Evolutionary conservation across 345 rosid species (phyloP).

Genomic region (Euphorbia pulcherrima): DNA sequence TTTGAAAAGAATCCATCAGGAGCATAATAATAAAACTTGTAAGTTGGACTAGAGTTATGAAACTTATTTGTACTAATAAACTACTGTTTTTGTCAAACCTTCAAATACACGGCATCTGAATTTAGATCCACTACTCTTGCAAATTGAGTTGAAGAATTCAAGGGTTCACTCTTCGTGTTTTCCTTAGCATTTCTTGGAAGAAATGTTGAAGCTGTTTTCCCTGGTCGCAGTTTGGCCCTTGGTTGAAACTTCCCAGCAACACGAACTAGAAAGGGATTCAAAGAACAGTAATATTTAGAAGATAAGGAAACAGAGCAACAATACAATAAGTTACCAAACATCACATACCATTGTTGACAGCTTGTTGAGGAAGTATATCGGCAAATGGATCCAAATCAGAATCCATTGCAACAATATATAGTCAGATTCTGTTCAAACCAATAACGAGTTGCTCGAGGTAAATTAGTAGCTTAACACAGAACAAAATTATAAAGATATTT

Average conservation of each 20-base stretch:
- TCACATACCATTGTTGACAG: constrained; percentile 31
- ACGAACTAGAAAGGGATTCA: constrained; percentile 27
- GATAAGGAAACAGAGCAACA: not conserved
- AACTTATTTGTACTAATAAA: not conserved
- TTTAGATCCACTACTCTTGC: not conserved
- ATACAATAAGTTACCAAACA: not conserved
- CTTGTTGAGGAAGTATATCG: constrained; percentile 25
- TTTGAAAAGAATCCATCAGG: not conserved
- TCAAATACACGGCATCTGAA: constrained; percentile 2
- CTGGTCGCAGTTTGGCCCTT: constrained; percentile 25
- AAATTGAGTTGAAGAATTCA: not conserved
- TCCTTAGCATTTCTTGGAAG: constrained; percentile 14
- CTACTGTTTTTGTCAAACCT: not conserved
- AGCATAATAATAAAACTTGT: not conserved
- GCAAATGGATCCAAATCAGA: constrained; percentile 29
- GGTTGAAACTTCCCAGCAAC: constrained; percentile 45
- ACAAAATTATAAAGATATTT: too few relatives aligned
- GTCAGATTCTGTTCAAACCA: not conserved
- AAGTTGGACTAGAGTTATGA: not conserved
- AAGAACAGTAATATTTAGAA: not conserved
- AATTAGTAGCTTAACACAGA: too few relatives aligned
- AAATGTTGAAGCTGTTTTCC: constrained; percentile 10
- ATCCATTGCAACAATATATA: constrained; percentile 7
- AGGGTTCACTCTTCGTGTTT: not conserved
- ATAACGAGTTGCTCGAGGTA: not conserved